Evolutionary conservation across 2,329 filamentous ascomycete genomes (phyloP), one percentile per base, ranked within the genome.

Genomic region (Fusarium sp.): DNA sequence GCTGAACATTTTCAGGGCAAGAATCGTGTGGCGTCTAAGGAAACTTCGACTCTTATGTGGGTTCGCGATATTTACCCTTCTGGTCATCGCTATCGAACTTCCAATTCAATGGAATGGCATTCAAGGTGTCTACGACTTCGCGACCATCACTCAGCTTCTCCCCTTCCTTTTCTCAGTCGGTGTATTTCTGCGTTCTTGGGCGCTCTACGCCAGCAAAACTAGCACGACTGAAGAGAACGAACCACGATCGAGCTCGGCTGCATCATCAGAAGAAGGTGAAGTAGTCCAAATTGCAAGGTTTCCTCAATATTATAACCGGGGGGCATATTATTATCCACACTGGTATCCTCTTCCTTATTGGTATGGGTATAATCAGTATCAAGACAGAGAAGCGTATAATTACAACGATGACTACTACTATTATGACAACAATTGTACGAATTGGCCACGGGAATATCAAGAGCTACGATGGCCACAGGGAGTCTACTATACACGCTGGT

Each of bases 81-180:
- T 79, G 7, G 67, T 79, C 16, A 60, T 75, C 2, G 77, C 76
- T 6, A 71, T 80, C 48, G 80, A 81, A 53, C 71, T 81, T 8
- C 67, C 78, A 6, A 69, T 81, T 6, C 47, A 47, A 3, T 81
- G 79, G 79, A 81, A 81, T 34, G 44, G 71, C 16, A 65, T 80
- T 13, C 32, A 71, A 6, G 59, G 44, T 10, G 62, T 72, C 20
- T 67, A 75, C 30, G 61, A 71, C 9, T 60, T 81, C 13, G 69
- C 72, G 18, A 74, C 77, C 1, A 57, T 73, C 2, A 75, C 75
- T 1, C 80, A 81, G 54, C 53, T 76, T 6, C 68, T 81, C 4
- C 79, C 80, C 0, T 72, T 81, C 6, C 57, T 81, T 18, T 42
- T 81, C 37, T 77, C 74, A 11, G 34, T 73, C 4, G 79, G 77